phyloP scores from a whole-genome alignment of 2,329 filamentous ascomycete genomes.

The Aciculosporium take region DNA sequence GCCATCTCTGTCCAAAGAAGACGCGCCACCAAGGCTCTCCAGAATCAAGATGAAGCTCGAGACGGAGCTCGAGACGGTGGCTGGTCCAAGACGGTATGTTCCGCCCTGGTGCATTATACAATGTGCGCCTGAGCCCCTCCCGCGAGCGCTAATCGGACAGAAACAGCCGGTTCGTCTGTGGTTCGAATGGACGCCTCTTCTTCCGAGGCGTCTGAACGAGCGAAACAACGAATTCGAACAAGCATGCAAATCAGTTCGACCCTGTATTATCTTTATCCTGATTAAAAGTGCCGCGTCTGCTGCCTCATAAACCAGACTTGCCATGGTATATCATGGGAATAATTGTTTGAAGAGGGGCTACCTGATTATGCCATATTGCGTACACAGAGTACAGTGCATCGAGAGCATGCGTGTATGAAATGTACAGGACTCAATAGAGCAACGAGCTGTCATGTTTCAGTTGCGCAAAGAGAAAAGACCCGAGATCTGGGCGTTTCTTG shows the following conservation, averaged over 20 bases:
- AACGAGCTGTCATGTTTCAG: background rate
- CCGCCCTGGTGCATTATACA: constrained; percentile 2
- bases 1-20: background rate
- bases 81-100: constrained; percentile 4
- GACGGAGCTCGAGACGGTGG: background rate
- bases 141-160: background rate
- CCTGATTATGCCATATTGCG: background rate
- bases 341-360: background rate
- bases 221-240: background rate
- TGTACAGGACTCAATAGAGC: background rate
- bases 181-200: no score
- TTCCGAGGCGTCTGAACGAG: background rate
- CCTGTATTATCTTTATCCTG: background rate
- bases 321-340: no score
- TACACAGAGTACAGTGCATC: background rate
- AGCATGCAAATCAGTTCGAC: background rate
- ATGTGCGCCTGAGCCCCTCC: constrained; percentile 6
- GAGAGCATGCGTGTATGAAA: background rate
- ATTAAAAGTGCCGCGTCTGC: background rate
- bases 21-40: background rate
- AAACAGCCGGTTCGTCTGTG: no score
- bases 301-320: background rate
- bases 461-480: background rate
- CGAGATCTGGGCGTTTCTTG: background rate
- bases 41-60: background rate